Percentiles rank a stretch among this genome's conserved stretches.
These are phyloP conservation scores for Fraxinus sp. DNA, from an alignment of 305 asterid species.

Conservation along the genomic window DNA sequence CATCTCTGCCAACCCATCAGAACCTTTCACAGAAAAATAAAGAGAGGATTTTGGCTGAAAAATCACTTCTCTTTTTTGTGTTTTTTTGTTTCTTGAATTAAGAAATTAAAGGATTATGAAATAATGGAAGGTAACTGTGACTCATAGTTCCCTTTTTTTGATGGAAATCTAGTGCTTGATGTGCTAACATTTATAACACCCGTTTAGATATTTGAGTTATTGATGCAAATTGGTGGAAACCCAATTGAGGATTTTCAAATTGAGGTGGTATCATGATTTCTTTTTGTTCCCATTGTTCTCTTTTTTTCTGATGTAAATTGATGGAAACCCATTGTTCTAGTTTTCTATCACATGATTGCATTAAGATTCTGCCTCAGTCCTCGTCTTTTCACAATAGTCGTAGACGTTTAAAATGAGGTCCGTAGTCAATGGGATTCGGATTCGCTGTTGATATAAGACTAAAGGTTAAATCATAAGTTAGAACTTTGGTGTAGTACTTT, in stretches of 20 bases:
- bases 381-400: neutral
- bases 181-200: neutral
- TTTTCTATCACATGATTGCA: neutral
- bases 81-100: no score
- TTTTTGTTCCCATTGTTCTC: neutral
- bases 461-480: neutral
- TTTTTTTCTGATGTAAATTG: neutral
- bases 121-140: neutral
- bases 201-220: neutral
- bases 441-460: neutral
- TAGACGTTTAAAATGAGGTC: neutral
- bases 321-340: neutral
- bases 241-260: neutral
- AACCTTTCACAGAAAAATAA: neutral
- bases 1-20: neutral
- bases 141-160: neutral
- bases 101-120: neutral
- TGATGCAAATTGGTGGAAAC: neutral
- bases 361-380: neutral
- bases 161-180: neutral
- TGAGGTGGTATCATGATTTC: neutral
- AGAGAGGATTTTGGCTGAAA: neutral
- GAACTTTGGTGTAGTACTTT: neutral
- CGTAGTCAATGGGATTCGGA: neutral
- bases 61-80: neutral